Conservation (phyloP, 305 asterid genomes). For the Petunia hybrid region DNA sequence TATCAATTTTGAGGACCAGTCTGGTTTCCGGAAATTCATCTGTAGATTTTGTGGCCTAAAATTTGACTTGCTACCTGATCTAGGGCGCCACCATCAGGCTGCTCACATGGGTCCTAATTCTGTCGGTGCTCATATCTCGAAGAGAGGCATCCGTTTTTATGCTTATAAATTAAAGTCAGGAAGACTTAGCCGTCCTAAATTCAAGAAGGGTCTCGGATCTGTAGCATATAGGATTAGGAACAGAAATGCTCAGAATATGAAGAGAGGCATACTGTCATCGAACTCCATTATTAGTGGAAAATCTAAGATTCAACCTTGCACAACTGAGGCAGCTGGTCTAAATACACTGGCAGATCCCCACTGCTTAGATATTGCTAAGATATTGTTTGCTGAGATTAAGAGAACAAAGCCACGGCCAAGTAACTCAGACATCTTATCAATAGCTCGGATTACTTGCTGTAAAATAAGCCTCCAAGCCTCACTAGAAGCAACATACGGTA, state of each 20-base stretch:
- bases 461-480: slow-evolving; percentile 70
- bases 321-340: slow-evolving; percentile 60
- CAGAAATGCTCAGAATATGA: slow-evolving; percentile 73
- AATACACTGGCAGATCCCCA: slow-evolving; percentile 85
- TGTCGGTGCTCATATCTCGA: slow-evolving; percentile 66
- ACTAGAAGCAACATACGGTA: slow-evolving; percentile 74
- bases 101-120: slow-evolving; percentile 87
- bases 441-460: slow-evolving; percentile 88
- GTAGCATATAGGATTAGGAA: slow-evolving; percentile 73
- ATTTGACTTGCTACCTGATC: slow-evolving; percentile 98
- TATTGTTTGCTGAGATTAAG: slow-evolving; percentile 74
- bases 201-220: slow-evolving; percentile 71
- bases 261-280: slow-evolving; percentile 70
- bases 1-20: slow-evolving; percentile 55
- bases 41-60: slow-evolving; percentile 97
- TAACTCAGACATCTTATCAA: slow-evolving; percentile 72
- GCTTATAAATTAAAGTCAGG: slow-evolving; percentile 91
- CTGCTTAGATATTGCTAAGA: slow-evolving; percentile 85
- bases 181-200: slow-evolving; percentile 76
- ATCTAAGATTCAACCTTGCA: slow-evolving; percentile 51
- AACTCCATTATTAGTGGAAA: slow-evolving; percentile 52
- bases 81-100: slow-evolving; percentile 99
- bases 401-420: slow-evolving; percentile 79
- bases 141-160: slow-evolving; percentile 83
- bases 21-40: slow-evolving; percentile 63